Base-by-base conservation (phyloP, 2,329 filamentous ascomycete genomes). In the Xylaria sp. region DNA sequence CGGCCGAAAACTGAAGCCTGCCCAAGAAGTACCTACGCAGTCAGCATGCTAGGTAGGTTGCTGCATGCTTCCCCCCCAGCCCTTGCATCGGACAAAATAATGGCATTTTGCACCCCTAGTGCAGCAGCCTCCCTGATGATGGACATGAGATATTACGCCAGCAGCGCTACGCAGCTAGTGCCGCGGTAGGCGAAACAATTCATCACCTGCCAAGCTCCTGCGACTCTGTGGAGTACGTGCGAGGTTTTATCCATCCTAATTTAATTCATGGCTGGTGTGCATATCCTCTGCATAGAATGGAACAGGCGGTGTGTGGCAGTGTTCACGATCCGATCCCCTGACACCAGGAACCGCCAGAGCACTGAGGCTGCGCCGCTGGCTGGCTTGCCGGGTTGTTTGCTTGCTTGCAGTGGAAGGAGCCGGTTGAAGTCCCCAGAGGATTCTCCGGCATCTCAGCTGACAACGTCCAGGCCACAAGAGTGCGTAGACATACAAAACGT, bases 171-270 rank as follows among this genome's bases (percentile, higher is more conserved):
- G n/a, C n/a, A n/a, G n/a, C n/a, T 26, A 5, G 24, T 39, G 47
- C 47, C 45, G 45, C 45, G 17, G 38, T 44, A 22, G 26, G 40
- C 24, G 47, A 42, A 50, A 26, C 39, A 19, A 50, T 37, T 50
- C 29, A 17, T 19, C 22, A n/a, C 3, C 19, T n/a, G 47, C 19
- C 9, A 38, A 43, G 47, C 18, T 38, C n/a, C n/a, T n/a, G n/a
- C n/a, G n/a, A n/a, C n/a, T n/a, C 21, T 44, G 21, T 44, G 43
- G 24, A 34, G 43, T 8, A 44, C 34, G 22, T 34, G 11, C 9
- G 29, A 34, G 16, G 29, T 34, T 13, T 34, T 34, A 34, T 34
- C 16, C 29, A 43, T 34, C 16, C 9, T 34, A 6, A 34, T 34
- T 34, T 34, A 16, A 37, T 37, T 37, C n/a, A 34, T 45, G 26